These are phyloP conservation scores for Bondarzewia mesenterica DNA, from an alignment of 1,284 basidiomycete species.

Conservation along the genomic window DNA sequence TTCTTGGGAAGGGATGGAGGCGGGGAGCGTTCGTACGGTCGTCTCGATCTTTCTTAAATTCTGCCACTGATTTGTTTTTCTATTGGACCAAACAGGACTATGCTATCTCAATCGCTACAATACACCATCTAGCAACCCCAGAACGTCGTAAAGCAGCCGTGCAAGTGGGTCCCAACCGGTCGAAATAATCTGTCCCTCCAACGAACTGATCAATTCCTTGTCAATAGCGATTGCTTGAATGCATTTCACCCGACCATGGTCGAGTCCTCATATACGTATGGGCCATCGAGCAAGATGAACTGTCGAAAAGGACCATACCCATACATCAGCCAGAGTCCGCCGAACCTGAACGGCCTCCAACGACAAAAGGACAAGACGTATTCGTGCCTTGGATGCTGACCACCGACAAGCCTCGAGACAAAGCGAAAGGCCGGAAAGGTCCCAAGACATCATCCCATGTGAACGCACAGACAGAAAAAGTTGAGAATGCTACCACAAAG, in stretches of 20 bases:
- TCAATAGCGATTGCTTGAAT: constrained; percentile 53
- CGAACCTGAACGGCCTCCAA: background rate
- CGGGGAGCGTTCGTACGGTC: constrained; percentile 66
- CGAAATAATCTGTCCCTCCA: constrained; percentile 2
- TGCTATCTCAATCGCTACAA: constrained; percentile 90
- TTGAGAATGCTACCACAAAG: background rate
- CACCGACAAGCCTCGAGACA: constrained; percentile 12
- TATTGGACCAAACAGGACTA: constrained; percentile 63
- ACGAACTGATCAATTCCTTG: constrained; percentile 1
- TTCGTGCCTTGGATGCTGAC: constrained; percentile 67
- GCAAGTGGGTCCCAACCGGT: constrained; percentile 36
- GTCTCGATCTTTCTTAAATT: background rate
- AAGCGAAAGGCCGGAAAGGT: constrained; percentile 8
- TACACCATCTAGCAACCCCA: constrained; percentile 85
- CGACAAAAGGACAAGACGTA: constrained; percentile 45
- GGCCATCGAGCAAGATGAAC: constrained; percentile 89
- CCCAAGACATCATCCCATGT: constrained; percentile 6
- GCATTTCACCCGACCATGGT: constrained; percentile 57
- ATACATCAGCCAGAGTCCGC: constrained; percentile 1
- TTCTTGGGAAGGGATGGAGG: constrained; percentile 66
- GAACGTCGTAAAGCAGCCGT: constrained; percentile 67
- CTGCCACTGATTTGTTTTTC: background rate
- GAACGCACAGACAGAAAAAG: background rate
- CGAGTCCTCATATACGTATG: constrained; percentile 95
- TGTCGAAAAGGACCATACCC: constrained; percentile 68